phyloP scores from a whole-genome alignment of 805 yeast genomes.

The Saturnispora hagleri region DNA sequence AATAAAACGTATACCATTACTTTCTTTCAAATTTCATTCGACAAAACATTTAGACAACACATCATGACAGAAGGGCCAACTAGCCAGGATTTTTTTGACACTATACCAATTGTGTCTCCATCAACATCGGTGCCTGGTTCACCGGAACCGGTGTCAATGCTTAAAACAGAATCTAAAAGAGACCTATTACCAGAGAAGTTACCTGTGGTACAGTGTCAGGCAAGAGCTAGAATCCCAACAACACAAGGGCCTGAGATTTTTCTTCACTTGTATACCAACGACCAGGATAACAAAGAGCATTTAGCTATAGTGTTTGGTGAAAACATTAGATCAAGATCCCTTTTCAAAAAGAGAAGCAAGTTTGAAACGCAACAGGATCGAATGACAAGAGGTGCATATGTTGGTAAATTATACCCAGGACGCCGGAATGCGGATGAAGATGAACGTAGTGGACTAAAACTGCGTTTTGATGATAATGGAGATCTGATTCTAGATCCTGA shows the following conservation, averaged over 20 bases:
- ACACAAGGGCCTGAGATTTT: constrained; percentile 92
- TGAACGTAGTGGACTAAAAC: constrained; percentile 29
- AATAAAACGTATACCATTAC: neutral
- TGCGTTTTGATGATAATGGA: constrained; percentile 35
- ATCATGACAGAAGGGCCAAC: neutral
- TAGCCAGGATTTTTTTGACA: neutral
- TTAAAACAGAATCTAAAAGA: constrained; percentile 22
- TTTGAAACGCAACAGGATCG: constrained; percentile 84
- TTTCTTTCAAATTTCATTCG: neutral
- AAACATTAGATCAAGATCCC: constrained; percentile 66
- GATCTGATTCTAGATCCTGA: constrained; percentile 25
- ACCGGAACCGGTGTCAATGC: constrained; percentile 1
- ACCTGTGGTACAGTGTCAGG: constrained; percentile 79
- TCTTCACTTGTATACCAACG: constrained; percentile 78
- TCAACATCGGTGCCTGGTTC: constrained; percentile 11
- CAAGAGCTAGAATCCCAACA: constrained; percentile 94
- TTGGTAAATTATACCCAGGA: constrained; percentile 86
- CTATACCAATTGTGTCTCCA: constrained; percentile 31
- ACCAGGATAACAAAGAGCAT: constrained; percentile 87
- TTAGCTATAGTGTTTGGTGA: constrained; percentile 96
- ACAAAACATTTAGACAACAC: neutral
- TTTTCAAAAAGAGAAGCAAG: constrained; percentile 45
- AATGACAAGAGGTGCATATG: constrained; percentile 98
- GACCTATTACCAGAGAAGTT: constrained; percentile 41
- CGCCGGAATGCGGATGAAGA: constrained; percentile 61